These are phyloP conservation scores for Allium sativum DNA, from an alignment of 106 monocot species.

Conservation along the genomic window DNA sequence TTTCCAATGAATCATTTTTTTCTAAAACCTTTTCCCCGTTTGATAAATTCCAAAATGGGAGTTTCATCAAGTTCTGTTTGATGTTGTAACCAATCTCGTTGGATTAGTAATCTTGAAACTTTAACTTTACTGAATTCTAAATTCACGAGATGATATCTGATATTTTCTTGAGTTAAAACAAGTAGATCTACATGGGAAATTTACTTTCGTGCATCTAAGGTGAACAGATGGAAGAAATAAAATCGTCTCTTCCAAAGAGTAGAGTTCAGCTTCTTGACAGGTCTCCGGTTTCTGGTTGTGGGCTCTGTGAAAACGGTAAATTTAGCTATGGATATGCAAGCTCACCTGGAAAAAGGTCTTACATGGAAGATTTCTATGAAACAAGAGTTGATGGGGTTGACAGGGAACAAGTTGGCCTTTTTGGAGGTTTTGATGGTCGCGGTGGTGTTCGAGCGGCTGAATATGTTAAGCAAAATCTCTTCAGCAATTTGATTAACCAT, in stretches of 20 bases:
- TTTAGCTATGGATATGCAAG: constrained; percentile 56
- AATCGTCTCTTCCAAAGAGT: background rate
- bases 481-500: constrained; percentile 28
- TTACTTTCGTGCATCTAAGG: too few species aligned
- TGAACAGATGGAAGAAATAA: constrained; percentile 3
- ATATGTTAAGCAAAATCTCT: constrained; percentile 37
- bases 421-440: constrained; percentile 57
- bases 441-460: constrained; percentile 26
- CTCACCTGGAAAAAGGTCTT: constrained; percentile 40
- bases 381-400: constrained; percentile 37
- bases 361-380: constrained; percentile 59
- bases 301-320: constrained; percentile 39
- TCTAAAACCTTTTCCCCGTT: too few species aligned
- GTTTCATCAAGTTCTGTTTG: too few species aligned
- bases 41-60: too few species aligned
- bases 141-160: too few species aligned
- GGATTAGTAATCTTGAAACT: too few species aligned
- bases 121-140: too few species aligned
- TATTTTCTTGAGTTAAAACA: too few species aligned
- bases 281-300: constrained; percentile 2
- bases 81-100: too few species aligned
- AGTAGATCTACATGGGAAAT: too few species aligned
- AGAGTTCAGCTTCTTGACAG: background rate
- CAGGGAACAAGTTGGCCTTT: constrained; percentile 41
- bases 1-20: too few species aligned